Base-by-base conservation (phyloP, 805 yeast species). In the Cyberlindnera lachancei region DNA sequence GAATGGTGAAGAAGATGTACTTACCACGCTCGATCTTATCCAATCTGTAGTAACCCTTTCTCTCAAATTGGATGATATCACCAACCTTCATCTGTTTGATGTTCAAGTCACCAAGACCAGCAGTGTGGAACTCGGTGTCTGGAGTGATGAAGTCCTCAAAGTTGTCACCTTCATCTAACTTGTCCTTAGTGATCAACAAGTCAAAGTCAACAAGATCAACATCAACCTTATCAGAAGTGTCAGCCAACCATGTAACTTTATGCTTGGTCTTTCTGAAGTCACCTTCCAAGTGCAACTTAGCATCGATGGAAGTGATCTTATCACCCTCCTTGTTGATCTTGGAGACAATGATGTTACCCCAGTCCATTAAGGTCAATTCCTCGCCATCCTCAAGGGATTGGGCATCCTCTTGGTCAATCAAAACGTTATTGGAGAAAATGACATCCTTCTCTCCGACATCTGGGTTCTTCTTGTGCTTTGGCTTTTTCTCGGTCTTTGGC, bases 311-410 rank as follows among this genome's bases (percentile, higher is more conserved):
- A 29, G 66, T 67, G 35, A 81, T 81, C 27, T 56, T 58, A 29
- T 60, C 71, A 37, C 72, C 81, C 42, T 75, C 77, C 56, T 73
- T 78, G 55, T 62, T 63, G 53, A 88, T 71, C 56, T 75, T 74
- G 44, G 80, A 73, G 44, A 88, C 65, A 45, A 90, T 81, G 37
- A 77, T 82, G 58, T 90, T 90, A 70, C 96, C 97, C 97, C 97
- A 90, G 63, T 90, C 96, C 97, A 90, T 90, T 52, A 90, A 73
- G n/a, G 97, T 90, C 42, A 88, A 68, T 66, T 90, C 97, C 64
- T 90, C 97, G 43, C 81, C 84, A 26, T 76, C 90, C 45, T 70
- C 75, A 40, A 79, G 66, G 28, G 88, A 79, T 40, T 62, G 65
- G 23, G 82, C 83, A 61, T 90, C 97, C 18, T 69, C 90, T 64